Percentiles rank a stretch among this genome's conserved stretches.
Conservation (phyloP, 1,284 basidiomycete genomes). For the Pholiota adiposa region DNA sequence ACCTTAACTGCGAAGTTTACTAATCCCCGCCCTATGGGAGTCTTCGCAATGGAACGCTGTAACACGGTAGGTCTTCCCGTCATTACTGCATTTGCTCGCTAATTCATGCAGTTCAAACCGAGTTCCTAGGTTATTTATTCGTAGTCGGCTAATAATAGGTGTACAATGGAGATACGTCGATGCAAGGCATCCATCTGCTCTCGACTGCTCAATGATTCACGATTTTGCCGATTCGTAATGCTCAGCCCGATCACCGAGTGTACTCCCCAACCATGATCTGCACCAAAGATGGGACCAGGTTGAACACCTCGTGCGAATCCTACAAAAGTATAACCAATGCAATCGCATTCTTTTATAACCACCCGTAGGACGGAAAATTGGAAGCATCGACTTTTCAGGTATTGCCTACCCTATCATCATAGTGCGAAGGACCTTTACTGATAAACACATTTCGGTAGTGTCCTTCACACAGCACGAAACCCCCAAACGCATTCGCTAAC, state of each 20-base stretch:
- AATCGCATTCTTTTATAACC: background rate
- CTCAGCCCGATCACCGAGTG: constrained; percentile 1
- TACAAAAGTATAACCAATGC: background rate
- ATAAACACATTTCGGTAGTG: background rate
- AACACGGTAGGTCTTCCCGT: background rate
- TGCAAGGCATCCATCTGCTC: background rate
- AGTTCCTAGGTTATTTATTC: background rate
- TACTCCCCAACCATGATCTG: background rate
- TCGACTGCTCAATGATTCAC: background rate
- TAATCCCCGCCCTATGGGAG: background rate
- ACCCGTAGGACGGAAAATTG: background rate
- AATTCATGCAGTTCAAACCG: background rate
- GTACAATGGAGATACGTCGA: background rate
- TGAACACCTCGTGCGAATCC: background rate
- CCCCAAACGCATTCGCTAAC: background rate
- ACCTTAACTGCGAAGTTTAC: background rate
- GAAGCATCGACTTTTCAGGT: background rate
- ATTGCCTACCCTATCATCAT: background rate
- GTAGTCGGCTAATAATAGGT: background rate
- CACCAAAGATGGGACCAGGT: background rate
- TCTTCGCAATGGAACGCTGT: background rate
- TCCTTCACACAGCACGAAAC: background rate
- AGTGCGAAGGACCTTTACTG: background rate
- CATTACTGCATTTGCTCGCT: background rate
- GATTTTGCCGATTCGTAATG: background rate